phyloP scores from a whole-genome alignment of 1,139 yeast species.

The Scheffersomyces parashehatae region DNA sequence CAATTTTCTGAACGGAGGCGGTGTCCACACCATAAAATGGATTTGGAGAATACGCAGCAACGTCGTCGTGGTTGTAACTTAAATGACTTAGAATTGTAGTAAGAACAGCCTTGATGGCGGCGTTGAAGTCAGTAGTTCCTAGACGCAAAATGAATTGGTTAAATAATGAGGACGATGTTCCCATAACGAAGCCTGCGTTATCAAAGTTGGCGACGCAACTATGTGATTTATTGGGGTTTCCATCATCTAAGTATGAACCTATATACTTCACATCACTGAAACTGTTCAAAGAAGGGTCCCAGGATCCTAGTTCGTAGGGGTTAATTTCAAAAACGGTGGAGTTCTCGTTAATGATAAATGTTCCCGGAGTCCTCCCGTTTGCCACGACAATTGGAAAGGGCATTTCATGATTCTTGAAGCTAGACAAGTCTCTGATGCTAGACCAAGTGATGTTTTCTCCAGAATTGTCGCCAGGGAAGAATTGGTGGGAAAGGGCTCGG shows the following conservation, averaged over 20 bases:
- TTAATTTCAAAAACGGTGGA: conserved; percentile 43
- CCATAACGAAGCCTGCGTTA: conserved; percentile 71
- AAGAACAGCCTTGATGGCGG: conserved; percentile 27
- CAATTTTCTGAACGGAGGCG: conserved; percentile 21
- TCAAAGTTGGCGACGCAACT: conserved; percentile 62
- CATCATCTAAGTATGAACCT: conserved; percentile 34
- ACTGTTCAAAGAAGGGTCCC: conserved; percentile 41
- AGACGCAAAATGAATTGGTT: conserved; percentile 36
- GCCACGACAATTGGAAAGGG: conserved; percentile 46
- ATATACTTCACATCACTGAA: conserved; percentile 35
- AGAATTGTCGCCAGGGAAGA: conserved; percentile 23
- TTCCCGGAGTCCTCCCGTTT: conserved; percentile 40
- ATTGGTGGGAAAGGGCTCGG: conserved; percentile 40
- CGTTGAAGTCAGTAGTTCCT: conserved; percentile 18
- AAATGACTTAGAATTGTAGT: conserved; percentile 25
- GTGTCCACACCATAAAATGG: conserved; percentile 30
- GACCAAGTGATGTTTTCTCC: conserved; percentile 44
- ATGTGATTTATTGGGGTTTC: conserved; percentile 23
- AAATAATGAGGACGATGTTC: conserved; percentile 72
- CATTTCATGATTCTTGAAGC: conserved; percentile 35
- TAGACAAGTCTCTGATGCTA: conserved; percentile 25
- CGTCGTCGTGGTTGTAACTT: conserved; percentile 31
- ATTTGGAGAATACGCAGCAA: conserved; percentile 44
- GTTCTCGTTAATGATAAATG: conserved; percentile 33
- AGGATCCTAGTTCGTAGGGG: conserved; percentile 47